These are phyloP conservation scores for Aspergillus ellipticus DNA, from an alignment of 495 filamentous ascomycete species.

Conservation along the genomic window DNA sequence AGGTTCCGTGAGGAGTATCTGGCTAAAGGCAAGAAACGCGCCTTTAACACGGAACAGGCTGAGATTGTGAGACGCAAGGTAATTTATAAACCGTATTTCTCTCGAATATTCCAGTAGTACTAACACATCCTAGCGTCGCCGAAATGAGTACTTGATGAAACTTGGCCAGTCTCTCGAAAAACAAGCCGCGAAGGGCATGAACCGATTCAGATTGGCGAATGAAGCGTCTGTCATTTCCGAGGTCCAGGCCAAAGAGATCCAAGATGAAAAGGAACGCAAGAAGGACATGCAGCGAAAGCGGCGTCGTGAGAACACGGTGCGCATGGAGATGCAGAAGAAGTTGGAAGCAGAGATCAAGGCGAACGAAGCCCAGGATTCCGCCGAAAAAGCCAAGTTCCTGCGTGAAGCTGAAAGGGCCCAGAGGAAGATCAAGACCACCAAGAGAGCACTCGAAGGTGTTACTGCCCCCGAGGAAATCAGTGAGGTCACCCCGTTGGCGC, in stretches of 20 bases:
- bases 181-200: slow-evolving; percentile 50
- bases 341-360: slow-evolving; percentile 75
- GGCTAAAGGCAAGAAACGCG: slow-evolving; percentile 55
- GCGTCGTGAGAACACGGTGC: slow-evolving; percentile 92
- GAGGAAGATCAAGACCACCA: slow-evolving; percentile 83
- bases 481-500: slow-evolving; percentile 69
- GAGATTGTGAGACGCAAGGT: slow-evolving; percentile 60
- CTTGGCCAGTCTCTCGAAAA: slow-evolving; percentile 51
- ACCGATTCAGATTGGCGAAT: slow-evolving; percentile 52
- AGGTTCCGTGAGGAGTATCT: slow-evolving; percentile 51
- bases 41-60: slow-evolving; percentile 51
- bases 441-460: slow-evolving; percentile 76
- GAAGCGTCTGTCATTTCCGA: slow-evolving; percentile 72
- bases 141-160: slow-evolving; percentile 45
- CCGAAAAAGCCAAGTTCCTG: slow-evolving; percentile 70
- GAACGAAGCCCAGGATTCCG: slow-evolving; percentile 67
- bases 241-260: slow-evolving; percentile 83
- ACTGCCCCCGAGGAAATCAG: slow-evolving; percentile 75
- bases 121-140: slow-evolving; percentile 48
- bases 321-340: slow-evolving; percentile 79
- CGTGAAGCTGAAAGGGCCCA: slow-evolving; percentile 79
- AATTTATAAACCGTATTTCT: slow-evolving; percentile 18
- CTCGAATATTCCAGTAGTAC: neutral
- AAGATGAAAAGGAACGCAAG: slow-evolving; percentile 97
- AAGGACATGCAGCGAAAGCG: slow-evolving; percentile 99